A percentile compares a stretch with the other conserved stretches of the same genome.
Evolutionary conservation across 208 protist genomes (phyloP).

Genomic region (Leishmania gerbilli): DNA sequence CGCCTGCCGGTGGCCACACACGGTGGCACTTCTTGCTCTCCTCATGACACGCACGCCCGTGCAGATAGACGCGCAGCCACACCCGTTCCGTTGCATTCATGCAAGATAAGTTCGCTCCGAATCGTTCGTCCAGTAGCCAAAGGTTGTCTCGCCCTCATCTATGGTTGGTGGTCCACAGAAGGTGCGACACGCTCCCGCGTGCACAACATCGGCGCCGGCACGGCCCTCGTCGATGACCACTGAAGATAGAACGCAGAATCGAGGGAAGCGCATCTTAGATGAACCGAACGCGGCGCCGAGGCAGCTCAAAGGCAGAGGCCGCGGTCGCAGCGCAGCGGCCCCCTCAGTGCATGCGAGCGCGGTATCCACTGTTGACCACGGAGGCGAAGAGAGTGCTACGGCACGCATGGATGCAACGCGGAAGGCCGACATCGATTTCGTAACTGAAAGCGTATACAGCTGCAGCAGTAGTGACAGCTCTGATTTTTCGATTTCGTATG

Average conservation of each 20-base stretch:
- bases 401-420: background rate
- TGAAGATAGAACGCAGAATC: background rate
- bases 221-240: background rate
- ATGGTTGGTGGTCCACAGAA: constrained; percentile 12
- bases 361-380: background rate
- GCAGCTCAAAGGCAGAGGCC: background rate
- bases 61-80: background rate
- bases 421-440: background rate
- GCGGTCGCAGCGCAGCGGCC: background rate
- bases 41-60: background rate
- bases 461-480: background rate
- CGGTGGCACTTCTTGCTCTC: background rate
- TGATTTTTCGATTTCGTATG: background rate
- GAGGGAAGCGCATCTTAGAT: background rate
- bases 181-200: constrained; percentile 5
- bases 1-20: background rate
- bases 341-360: background rate
- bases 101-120: background rate
- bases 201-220: background rate
- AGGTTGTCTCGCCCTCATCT: background rate
- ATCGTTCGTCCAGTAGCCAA: background rate
- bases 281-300: background rate
- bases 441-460: background rate
- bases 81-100: background rate
- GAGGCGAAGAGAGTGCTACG: background rate